phyloP scores from a whole-genome alignment of 2,329 filamentous ascomycete species.

The Trichophyton schoenleinii region DNA sequence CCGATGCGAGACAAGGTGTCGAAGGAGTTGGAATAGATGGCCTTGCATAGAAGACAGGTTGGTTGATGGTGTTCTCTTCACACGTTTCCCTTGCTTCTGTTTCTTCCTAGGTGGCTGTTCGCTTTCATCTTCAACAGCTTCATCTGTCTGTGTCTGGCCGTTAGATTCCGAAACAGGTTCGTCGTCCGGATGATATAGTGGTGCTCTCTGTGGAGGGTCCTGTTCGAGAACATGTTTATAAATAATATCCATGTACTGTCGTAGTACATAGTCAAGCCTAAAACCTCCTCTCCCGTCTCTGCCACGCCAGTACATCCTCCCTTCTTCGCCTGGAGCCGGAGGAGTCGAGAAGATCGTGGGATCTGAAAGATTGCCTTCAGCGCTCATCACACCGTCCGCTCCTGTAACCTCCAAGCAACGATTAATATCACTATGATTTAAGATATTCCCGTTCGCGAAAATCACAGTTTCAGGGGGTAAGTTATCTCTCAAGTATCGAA shows the following conservation, averaged over 20 bases:
- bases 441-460: constrained; percentile 91
- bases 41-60: constrained; percentile 76
- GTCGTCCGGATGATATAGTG: constrained; percentile 58
- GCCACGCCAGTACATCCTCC: constrained; percentile 66
- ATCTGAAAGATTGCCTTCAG: constrained; percentile 88
- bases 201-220: constrained; percentile 51
- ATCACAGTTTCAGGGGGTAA: constrained; percentile 79
- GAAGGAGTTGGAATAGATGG: constrained; percentile 83
- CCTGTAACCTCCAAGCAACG: constrained; percentile 70
- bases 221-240: constrained; percentile 60
- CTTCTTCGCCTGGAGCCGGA: constrained; percentile 52
- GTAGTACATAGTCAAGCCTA: constrained; percentile 72
- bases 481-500: constrained; percentile 69
- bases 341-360: constrained; percentile 68
- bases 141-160: constrained; percentile 15
- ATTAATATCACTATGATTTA: constrained; percentile 66
- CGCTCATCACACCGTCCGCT: constrained; percentile 88
- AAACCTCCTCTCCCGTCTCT: constrained; percentile 69
- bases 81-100: constrained; percentile 31
- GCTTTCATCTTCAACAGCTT: constrained; percentile 7
- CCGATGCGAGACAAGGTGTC: constrained; percentile 66
- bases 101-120: constrained; percentile 33
- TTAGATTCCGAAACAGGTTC: constrained; percentile 16
- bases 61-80: constrained; percentile 38
- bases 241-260: constrained; percentile 83